Conservation (phyloP, 1,139 yeast species). For the Geotrichum reessii region DNA sequence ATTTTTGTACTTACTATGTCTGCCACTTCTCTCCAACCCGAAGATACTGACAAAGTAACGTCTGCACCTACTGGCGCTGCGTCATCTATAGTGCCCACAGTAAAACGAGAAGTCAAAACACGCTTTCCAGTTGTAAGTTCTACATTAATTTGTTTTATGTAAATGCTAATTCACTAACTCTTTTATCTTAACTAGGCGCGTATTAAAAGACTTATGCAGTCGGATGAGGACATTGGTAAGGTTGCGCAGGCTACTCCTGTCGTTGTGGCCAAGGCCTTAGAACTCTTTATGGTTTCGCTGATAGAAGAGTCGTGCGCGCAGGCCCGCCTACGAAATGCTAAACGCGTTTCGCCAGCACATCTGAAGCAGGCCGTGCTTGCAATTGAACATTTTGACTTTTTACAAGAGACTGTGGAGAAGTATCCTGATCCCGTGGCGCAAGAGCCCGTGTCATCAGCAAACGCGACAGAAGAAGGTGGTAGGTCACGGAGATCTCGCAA, state of each 20-base stretch:
- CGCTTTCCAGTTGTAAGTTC: slow-evolving; percentile 72
- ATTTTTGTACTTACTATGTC: slow-evolving; percentile 5
- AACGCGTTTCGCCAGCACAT: slow-evolving; percentile 78
- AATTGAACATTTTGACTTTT: slow-evolving; percentile 88
- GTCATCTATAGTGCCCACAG: slow-evolving; percentile 1
- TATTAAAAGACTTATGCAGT: slow-evolving; percentile 92
- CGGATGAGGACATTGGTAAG: slow-evolving; percentile 96
- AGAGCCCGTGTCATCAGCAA: neutral
- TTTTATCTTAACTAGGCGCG: slow-evolving; percentile 47
- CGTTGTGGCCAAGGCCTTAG: slow-evolving; percentile 90
- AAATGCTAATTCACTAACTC: neutral
- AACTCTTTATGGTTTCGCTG: slow-evolving; percentile 81
- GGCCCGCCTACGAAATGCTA: slow-evolving; percentile 70
- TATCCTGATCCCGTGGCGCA: slow-evolving; percentile 40
- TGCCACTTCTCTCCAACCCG: slow-evolving; percentile 12
- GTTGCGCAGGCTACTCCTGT: slow-evolving; percentile 98
- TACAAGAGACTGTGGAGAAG: slow-evolving; percentile 67
- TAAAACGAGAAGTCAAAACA: slow-evolving; percentile 56
- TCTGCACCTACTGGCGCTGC: neutral
- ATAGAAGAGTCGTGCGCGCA: slow-evolving; percentile 79
- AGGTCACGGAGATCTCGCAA: slow-evolving; percentile 6
- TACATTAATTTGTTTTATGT: neutral
- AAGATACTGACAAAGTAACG: neutral
- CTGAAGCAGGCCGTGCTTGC: slow-evolving; percentile 76
- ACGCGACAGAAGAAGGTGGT: slow-evolving; percentile 7